Evolutionary conservation across 768 basidiomycete genomes (phyloP), one percentile per base, ranked within the genome.

Genomic region (Rhizopogon vulgaris): DNA sequence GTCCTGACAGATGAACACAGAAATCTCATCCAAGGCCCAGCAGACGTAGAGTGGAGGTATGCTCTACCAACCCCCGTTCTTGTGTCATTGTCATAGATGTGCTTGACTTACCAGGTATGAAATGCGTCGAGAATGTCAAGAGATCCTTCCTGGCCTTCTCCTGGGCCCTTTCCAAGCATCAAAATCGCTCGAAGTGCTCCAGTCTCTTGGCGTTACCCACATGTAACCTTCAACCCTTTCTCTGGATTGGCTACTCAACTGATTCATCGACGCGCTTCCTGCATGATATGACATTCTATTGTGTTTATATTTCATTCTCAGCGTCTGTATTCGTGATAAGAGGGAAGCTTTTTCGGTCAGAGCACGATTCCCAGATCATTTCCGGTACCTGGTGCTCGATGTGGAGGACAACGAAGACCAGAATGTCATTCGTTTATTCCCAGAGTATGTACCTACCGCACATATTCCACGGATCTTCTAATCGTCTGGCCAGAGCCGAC

Each of bases 371-470:
- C 85, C 85, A 3, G 86, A 86, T 0, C 72, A 79, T 18, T 91
- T 94, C 69, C 60, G 64, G 37, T 96, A 96, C 66, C 67, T 92
- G 63, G 82, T 84, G 1, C 73, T 95, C 32, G 87, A 94, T 64
- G 90, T 96, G 25, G 80, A 92, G 64, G 93, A 96, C 66, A 91
- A 82, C 58, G 92, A 94, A 66, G 93, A 95, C 63, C 94, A 96
- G 71, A 96, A 96, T 64, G 77, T 96, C 38, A 95, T 96, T 59
- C 78, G 89, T 25, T 71, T 94, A 39, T 95, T 95, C 68, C 94
- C 93, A n/a, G 64, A 67, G 93, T 93, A 56, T 51, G 81, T 72
- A 25, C 17, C 25, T 52, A 28, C 4, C 18, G 4, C 9, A 27
- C 11, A 48, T 24, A 17, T 32, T 51, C 41, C 12, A 24, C 36